Conservation (phyloP, 2,329 filamentous ascomycete species). For the Diplocarpon mali region DNA sequence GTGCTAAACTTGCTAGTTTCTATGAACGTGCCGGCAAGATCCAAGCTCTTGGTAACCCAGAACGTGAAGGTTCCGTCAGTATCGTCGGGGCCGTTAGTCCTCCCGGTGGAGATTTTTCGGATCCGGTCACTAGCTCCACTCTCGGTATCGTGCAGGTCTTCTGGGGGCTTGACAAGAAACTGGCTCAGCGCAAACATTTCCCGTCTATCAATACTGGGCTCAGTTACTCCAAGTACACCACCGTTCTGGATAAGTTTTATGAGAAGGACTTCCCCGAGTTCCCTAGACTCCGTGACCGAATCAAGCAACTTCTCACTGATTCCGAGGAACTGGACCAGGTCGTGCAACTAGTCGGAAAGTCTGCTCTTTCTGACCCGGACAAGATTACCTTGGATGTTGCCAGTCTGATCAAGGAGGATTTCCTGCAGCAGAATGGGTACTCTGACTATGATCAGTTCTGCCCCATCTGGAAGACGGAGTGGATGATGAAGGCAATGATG, state of each 20-base stretch:
- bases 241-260: constrained; percentile 82
- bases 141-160: constrained; percentile 98
- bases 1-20: constrained; percentile 95
- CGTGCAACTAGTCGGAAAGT: constrained; percentile 96
- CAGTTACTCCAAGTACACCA: constrained; percentile 96
- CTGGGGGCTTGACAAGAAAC: constrained; percentile 99
- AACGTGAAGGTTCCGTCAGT: constrained; percentile 83
- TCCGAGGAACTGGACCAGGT: constrained; percentile 98
- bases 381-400: constrained; percentile 97
- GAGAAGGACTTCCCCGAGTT: constrained; percentile 90
- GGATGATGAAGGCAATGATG: constrained; percentile 99
- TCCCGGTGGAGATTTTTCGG: constrained; percentile 97
- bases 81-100: constrained; percentile 97
- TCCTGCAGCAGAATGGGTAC: constrained; percentile 98
- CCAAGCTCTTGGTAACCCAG: constrained; percentile 74
- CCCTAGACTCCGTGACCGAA: constrained; percentile 80
- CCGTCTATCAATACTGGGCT: constrained; percentile 92
- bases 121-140: constrained; percentile 89
- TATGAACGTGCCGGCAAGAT: constrained; percentile 96
- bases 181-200: constrained; percentile 98
- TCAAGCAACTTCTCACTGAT: constrained; percentile 86
- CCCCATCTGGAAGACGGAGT: constrained; percentile 98
- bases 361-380: constrained; percentile 87
- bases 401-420: constrained; percentile 90
- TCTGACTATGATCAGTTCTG: constrained; percentile 99